phyloP scores from a whole-genome alignment of 352 stramenopile genomes.

The Globisporangium emineosum region DNA sequence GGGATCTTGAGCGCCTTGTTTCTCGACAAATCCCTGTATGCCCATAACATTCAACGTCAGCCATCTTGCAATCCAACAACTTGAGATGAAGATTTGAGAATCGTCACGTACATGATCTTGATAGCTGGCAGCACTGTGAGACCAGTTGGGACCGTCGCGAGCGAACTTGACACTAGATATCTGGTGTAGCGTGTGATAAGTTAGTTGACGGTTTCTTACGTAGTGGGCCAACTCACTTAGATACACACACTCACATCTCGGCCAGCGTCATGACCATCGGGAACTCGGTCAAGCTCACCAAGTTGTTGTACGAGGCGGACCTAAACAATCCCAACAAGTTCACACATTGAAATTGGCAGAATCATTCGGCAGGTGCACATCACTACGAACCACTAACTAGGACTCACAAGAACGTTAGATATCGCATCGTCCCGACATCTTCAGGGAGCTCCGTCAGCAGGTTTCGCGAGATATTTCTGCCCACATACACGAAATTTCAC shows the following conservation, averaged over 20 bases:
- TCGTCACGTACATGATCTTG: constrained; percentile 19
- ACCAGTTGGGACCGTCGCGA: constrained; percentile 8
- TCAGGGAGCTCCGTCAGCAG: constrained; percentile 10
- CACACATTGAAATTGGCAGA: background rate
- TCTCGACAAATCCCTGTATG: constrained; percentile 13
- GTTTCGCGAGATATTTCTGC: constrained; percentile 17
- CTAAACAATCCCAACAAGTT: background rate
- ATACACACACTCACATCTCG: constrained; percentile 8
- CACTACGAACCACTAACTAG: background rate
- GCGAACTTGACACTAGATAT: constrained; percentile 5
- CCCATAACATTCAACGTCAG: background rate
- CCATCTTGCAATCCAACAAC: background rate
- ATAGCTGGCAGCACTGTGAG: constrained; percentile 16
- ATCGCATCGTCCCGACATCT: constrained; percentile 16
- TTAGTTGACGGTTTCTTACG: background rate
- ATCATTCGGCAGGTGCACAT: background rate
- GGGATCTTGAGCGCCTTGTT: constrained; percentile 13
- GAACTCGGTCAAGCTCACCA: constrained; percentile 7
- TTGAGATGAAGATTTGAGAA: no score
- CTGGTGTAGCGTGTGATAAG: background rate
- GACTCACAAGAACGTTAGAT: constrained; percentile 14
- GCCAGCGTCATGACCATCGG: constrained; percentile 15
- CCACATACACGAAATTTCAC: background rate
- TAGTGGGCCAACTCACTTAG: background rate
- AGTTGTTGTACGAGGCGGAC: constrained; percentile 16